Conservation (phyloP, 2,329 filamentous ascomycete genomes). For the Pseudogymnoascus sp. region DNA sequence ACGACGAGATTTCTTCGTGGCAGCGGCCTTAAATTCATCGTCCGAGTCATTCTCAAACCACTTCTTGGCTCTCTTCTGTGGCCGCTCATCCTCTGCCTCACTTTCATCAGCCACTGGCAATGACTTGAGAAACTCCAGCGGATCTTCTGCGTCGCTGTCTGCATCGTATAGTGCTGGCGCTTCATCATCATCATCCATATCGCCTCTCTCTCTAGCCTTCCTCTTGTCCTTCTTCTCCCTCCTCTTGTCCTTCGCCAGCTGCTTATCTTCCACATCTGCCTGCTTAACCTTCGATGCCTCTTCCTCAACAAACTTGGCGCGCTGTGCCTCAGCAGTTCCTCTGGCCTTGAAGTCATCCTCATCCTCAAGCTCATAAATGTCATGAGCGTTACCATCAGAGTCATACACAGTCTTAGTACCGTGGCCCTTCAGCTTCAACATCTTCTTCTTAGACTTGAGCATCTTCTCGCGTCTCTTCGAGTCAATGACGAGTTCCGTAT, state of each 20-base stretch:
- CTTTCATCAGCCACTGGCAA: conserved; percentile 41
- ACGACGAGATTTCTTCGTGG: conserved; percentile 30
- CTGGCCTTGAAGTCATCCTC: conserved; percentile 70
- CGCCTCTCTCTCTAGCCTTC: conserved; percentile 55
- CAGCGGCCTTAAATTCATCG: conserved; percentile 35
- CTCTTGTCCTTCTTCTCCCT: conserved; percentile 66
- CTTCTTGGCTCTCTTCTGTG: conserved; percentile 62
- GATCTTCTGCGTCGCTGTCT: conserved; percentile 41
- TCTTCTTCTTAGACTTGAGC: conserved; percentile 89
- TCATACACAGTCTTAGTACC: conserved; percentile 83
- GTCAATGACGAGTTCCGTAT: conserved; percentile 72
- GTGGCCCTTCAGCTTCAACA: conserved; percentile 81
- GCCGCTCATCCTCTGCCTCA: conserved; percentile 36
- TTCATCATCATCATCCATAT: conserved; percentile 34
- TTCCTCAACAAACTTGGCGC: conserved; percentile 65
- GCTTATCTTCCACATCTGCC: conserved; percentile 78
- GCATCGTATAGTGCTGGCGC: conserved; percentile 26
- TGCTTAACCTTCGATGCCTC: conserved; percentile 63
- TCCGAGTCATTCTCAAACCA: conserved; percentile 65
- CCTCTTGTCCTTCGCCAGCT: conserved; percentile 66
- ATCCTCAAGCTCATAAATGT: conserved; percentile 79
- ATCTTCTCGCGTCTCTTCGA: conserved; percentile 93
- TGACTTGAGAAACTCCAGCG: conserved; percentile 49
- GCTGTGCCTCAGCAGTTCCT: conserved; percentile 68
- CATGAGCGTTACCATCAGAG: conserved; percentile 78